phyloP scores from a whole-genome alignment of 495 filamentous ascomycete genomes.

The Venustampulla echinocandica region DNA sequence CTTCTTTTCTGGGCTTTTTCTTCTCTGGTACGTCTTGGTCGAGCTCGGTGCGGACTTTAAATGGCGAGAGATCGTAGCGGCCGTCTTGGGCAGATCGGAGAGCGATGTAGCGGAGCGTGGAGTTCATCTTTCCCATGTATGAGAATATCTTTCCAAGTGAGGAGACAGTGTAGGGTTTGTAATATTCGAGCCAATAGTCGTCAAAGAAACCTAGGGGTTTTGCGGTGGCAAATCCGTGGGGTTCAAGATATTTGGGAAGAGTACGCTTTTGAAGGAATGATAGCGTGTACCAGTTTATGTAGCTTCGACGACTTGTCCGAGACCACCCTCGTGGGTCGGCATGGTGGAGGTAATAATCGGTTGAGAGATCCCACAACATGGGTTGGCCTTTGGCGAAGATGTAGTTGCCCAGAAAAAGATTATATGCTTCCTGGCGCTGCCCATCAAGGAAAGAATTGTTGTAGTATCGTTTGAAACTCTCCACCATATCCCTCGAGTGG shows the following conservation, averaged over 20 bases:
- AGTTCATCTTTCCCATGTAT: conserved; percentile 68
- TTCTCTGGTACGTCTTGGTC: conserved; percentile 41
- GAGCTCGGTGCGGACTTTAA: conserved; percentile 57
- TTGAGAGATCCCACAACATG: conserved; percentile 94
- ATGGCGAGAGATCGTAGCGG: conserved; percentile 73
- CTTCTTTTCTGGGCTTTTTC: conserved; percentile 47
- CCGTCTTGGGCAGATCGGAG: conserved; percentile 60
- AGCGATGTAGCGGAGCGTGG: conserved; percentile 70
- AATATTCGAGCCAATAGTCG: conserved; percentile 98
- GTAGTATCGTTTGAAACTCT: conserved; percentile 98
- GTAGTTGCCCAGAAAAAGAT: conserved; percentile 95
- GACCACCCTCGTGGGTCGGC: conserved; percentile 67
- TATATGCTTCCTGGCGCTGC: conserved; percentile 95
- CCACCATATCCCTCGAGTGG: conserved; percentile 95
- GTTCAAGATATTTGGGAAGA: conserved; percentile 8
- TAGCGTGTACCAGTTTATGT: conserved; percentile 82
- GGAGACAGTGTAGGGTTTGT: conserved; percentile 75
- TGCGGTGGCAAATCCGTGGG: conserved; percentile 20
- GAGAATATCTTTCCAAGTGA: conserved; percentile 84
- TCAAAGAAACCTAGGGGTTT: conserved; percentile 66
- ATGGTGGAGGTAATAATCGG: conserved; percentile 96
- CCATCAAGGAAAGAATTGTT: conserved; percentile 97
- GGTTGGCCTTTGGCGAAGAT: conserved; percentile 84
- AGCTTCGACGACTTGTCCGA: conserved; percentile 52
- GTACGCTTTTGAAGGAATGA: conserved; percentile 47